Evolutionary conservation across 768 basidiomycete species (phyloP).

Genomic region (Fistulinella prunicolor): DNA sequence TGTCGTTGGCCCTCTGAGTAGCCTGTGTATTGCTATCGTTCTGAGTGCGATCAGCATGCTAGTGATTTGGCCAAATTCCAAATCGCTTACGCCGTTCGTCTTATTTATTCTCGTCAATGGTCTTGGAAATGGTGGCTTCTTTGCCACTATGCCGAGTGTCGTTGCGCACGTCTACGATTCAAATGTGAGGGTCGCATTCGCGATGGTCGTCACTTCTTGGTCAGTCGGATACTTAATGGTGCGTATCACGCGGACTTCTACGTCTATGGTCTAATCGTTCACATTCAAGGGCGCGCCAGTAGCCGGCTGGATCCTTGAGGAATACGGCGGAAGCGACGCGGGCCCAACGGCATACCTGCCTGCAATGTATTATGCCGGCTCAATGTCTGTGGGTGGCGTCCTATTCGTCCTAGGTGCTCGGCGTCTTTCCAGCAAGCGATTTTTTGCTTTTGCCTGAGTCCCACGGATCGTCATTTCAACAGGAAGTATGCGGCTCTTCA

Average conservation of each 20-base stretch:
- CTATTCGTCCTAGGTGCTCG: conserved; percentile 16
- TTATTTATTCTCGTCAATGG: conserved; percentile 29
- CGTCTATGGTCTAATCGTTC: not conserved
- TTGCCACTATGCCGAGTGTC: conserved; percentile 33
- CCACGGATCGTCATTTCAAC: not conserved
- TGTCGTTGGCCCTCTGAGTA: conserved; percentile 29
- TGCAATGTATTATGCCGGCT: conserved; percentile 31
- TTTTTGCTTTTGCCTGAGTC: conserved; percentile 15
- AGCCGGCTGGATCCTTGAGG: conserved; percentile 28
- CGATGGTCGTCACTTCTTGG: conserved; percentile 34
- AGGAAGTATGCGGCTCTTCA: not conserved
- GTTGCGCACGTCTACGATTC: conserved; percentile 29
- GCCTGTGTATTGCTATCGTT: conserved; percentile 26
- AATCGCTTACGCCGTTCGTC: conserved; percentile 23
- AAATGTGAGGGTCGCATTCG: conserved; percentile 32
- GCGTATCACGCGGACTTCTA: not conserved
- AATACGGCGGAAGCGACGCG: conserved; percentile 21
- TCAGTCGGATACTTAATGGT: conserved; percentile 28
- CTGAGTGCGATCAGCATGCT: conserved; percentile 31
- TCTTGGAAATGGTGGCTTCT: conserved; percentile 33
- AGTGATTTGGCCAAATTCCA: conserved; percentile 29
- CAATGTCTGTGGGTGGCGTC: conserved; percentile 25
- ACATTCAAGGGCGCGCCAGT: conserved; percentile 26
- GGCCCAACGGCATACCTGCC: conserved; percentile 26
- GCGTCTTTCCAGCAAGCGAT: conserved; percentile 2